Evolutionary conservation across 352 stramenopile genomes (phyloP).

Genomic region (Pythium angustatum): DNA sequence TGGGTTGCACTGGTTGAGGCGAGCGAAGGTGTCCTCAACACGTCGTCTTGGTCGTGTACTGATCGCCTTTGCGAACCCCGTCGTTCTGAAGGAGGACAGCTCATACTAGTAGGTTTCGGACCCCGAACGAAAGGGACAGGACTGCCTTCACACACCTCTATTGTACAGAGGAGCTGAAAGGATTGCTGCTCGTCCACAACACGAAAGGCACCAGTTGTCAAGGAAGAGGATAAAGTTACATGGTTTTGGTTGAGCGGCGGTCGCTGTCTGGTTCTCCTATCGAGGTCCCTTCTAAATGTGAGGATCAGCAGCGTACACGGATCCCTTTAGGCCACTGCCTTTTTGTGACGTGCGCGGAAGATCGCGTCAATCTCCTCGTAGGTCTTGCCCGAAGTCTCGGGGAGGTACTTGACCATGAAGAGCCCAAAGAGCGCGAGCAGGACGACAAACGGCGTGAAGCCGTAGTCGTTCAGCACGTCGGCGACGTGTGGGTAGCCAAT

Average conservation of each 20-base stretch:
- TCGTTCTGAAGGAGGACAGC: too few species aligned
- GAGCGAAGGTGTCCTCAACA: too few species aligned
- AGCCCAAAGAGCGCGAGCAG: conserved; percentile 15
- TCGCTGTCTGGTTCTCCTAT: background rate
- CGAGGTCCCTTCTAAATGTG: background rate
- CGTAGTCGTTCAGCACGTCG: conserved; percentile 38
- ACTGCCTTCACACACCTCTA: background rate
- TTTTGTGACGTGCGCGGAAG: conserved; percentile 20
- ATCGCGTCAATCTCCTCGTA: conserved; percentile 28
- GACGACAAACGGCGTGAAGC: conserved; percentile 34
- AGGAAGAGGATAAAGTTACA: background rate
- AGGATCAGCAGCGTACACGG: background rate
- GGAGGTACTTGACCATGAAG: conserved; percentile 23
- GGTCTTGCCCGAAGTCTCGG: conserved; percentile 30
- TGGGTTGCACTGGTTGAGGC: too few species aligned
- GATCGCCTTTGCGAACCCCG: too few species aligned
- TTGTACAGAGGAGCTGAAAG: background rate
- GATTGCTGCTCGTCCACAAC: too few species aligned
- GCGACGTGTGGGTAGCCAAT: conserved; percentile 63
- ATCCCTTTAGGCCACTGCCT: conserved; percentile 1
- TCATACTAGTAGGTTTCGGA: too few species aligned
- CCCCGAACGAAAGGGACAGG: too few species aligned
- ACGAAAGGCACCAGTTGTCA: background rate
- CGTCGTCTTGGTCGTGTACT: too few species aligned
- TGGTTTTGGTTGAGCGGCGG: background rate